phyloP scores from a whole-genome alignment of 495 filamentous ascomycete genomes.

The Lentithecium fluviatile region DNA sequence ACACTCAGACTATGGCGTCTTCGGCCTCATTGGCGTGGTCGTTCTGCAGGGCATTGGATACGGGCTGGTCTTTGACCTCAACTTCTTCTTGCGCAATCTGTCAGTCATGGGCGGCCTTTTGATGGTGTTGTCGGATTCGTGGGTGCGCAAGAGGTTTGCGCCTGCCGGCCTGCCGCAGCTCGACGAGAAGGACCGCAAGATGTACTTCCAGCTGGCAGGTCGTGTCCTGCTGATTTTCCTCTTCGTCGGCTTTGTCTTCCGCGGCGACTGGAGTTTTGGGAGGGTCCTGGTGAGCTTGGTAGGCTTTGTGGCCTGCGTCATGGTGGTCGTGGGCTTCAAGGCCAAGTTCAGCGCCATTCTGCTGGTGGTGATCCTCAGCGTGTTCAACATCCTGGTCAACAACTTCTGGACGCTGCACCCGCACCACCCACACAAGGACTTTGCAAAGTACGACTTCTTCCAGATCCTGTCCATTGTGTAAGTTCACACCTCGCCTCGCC shows the following conservation, averaged over 20 bases:
- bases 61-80: conserved; percentile 97
- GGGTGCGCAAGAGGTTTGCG: conserved; percentile 95
- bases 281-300: conserved; percentile 77
- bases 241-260: conserved; percentile 94
- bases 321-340: conserved; percentile 99
- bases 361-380: conserved; percentile 86
- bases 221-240: conserved; percentile 96
- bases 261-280: conserved; percentile 86
- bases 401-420: conserved; percentile 99
- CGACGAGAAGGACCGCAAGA: conserved; percentile 98
- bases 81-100: conserved; percentile 99
- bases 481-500: conserved; percentile 36
- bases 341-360: conserved; percentile 96
- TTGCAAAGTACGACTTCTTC: conserved; percentile 99
- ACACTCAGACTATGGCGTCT: conserved; percentile 87
- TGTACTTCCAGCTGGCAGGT: conserved; percentile 98
- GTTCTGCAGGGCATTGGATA: conserved; percentile 96
- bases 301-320: conserved; percentile 88
- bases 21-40: conserved; percentile 84
- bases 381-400: conserved; percentile 96
- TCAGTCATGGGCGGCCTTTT: conserved; percentile 94
- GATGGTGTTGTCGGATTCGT: conserved; percentile 97
- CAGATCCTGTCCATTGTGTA: conserved; percentile 98
- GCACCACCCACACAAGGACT: conserved; percentile 98
- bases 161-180: conserved; percentile 90